phyloP scores from a whole-genome alignment of 345 rosid species.

The Melaleuca quinquenervia region DNA sequence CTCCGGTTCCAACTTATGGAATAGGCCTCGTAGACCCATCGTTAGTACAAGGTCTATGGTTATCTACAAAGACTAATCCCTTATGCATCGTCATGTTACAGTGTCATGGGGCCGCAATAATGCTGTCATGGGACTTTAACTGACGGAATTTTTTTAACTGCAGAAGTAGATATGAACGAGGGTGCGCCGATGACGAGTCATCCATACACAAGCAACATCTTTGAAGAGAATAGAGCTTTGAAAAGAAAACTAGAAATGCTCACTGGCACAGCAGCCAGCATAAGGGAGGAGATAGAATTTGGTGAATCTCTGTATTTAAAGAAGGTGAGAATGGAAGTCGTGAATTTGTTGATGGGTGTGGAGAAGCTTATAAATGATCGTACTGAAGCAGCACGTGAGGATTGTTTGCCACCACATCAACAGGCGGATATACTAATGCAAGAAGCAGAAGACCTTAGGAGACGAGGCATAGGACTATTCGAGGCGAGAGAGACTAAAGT shows the following conservation, averaged over 20 bases:
- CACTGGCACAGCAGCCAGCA: rapidly evolving
- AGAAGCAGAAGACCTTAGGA: not conserved
- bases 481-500: not conserved
- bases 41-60: rapidly evolving
- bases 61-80: too few relatives aligned
- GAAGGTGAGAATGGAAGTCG: rapidly evolving
- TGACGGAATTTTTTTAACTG: not conserved
- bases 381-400: rapidly evolving
- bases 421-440: rapidly evolving
- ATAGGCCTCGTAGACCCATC: not conserved
- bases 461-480: not conserved
- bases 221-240: not conserved
- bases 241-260: not conserved
- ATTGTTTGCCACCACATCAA: not conserved
- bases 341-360: rapidly evolving
- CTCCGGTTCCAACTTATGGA: too few relatives aligned
- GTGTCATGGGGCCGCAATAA: not conserved
- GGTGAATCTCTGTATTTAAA: rapidly evolving
- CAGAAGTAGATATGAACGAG: not conserved
- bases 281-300: not conserved
- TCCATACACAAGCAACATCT: rapidly evolving
- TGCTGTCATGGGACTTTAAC: not conserved
- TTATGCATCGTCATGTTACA: not conserved
- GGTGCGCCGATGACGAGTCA: rapidly evolving
- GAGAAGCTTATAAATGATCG: not conserved